Evolutionary conservation across 208 protist genomes (phyloP).

Genomic region (Leishmania tropica): DNA sequence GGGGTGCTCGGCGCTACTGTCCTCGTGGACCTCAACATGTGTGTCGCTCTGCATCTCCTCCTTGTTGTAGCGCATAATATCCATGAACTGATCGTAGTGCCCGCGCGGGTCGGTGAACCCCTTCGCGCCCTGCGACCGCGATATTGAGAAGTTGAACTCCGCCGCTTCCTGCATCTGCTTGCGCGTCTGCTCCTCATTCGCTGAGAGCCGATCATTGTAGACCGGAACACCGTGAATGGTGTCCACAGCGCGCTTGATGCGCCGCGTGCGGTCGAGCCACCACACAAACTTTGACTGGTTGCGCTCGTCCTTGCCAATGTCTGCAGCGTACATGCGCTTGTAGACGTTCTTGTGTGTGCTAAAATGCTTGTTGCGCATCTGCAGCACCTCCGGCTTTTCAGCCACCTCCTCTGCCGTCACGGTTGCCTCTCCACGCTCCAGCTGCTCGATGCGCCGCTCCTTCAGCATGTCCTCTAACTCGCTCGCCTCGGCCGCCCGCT

Average conservation of each 20-base stretch:
- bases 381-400: slow-evolving; percentile 57
- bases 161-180: slow-evolving; percentile 86
- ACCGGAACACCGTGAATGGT: slow-evolving; percentile 84
- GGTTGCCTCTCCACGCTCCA: slow-evolving; percentile 63
- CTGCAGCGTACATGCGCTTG: slow-evolving; percentile 73
- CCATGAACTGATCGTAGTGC: slow-evolving; percentile 78
- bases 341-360: slow-evolving; percentile 44
- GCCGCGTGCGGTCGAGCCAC: slow-evolving; percentile 81
- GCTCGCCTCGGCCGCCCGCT: slow-evolving; percentile 39
- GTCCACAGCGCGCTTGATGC: slow-evolving; percentile 80
- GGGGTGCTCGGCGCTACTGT: slow-evolving; percentile 44
- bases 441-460: slow-evolving; percentile 71
- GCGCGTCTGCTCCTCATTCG: slow-evolving; percentile 82
- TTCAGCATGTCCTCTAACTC: slow-evolving; percentile 84
- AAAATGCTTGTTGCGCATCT: slow-evolving; percentile 44
- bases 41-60: slow-evolving; percentile 36
- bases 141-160: slow-evolving; percentile 80
- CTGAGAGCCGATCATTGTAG: slow-evolving; percentile 83
- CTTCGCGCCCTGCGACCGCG: slow-evolving; percentile 74
- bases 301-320: slow-evolving; percentile 66
- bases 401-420: slow-evolving; percentile 55
- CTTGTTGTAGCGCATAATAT: slow-evolving; percentile 69
- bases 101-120: slow-evolving; percentile 84
- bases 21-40: slow-evolving; percentile 68
- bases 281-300: slow-evolving; percentile 77